These are phyloP conservation scores for Fraxinus cuspidata DNA, from an alignment of 257 asterid genomes.

Conservation along the genomic window DNA sequence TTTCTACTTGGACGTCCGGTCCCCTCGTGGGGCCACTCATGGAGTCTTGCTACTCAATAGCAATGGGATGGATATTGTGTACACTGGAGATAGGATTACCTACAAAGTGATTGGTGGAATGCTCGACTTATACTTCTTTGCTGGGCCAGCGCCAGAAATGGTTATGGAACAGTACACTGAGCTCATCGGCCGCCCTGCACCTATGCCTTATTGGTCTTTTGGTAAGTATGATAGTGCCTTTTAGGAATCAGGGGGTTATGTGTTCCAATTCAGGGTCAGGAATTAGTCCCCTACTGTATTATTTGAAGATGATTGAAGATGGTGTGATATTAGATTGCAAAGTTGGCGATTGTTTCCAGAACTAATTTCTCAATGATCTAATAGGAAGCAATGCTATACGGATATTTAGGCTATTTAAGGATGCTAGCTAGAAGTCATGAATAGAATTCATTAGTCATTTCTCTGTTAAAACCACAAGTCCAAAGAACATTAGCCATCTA, in stretches of 20 bases:
- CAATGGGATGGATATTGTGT: slow-evolving; percentile 83
- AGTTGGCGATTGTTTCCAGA: background rate
- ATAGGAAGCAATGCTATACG: background rate
- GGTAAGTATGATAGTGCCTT: slow-evolving; percentile 43
- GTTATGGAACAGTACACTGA: slow-evolving; percentile 81
- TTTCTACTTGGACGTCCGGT: slow-evolving; percentile 76
- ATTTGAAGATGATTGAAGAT: background rate
- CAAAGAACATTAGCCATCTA: background rate
- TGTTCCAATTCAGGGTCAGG: background rate
- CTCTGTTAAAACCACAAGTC: background rate
- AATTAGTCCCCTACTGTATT: background rate
- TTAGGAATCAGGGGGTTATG: background rate
- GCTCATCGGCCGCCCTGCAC: slow-evolving; percentile 86
- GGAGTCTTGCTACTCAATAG: slow-evolving; percentile 81
- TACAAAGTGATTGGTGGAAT: slow-evolving; percentile 83
- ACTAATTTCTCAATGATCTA: background rate
- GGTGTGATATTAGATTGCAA: background rate
- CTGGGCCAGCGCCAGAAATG: slow-evolving; percentile 74
- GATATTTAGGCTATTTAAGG: background rate
- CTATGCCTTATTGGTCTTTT: slow-evolving; percentile 94
- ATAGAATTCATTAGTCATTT: background rate
- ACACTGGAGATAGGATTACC: slow-evolving; percentile 62
- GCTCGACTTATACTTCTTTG: slow-evolving; percentile 71
- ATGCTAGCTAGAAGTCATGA: background rate
- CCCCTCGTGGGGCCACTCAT: slow-evolving; percentile 64